phyloP scores from a whole-genome alignment of 1,139 yeast species.

The Suhomyces bokatorum region DNA sequence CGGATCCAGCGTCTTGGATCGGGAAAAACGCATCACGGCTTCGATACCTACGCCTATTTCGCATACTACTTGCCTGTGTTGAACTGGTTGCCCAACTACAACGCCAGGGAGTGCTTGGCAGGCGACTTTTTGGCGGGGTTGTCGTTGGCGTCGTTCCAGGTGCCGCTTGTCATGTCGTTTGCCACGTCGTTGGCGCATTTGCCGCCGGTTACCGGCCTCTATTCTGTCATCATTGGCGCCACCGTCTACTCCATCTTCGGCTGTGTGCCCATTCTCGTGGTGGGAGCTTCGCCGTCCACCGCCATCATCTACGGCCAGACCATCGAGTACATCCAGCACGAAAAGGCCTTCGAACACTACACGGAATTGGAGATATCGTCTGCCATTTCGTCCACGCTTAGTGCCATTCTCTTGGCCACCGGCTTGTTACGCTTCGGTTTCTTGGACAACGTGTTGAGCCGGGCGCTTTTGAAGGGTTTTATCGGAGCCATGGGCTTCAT shows the following conservation, averaged over 20 bases:
- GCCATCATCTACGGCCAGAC: constrained; percentile 35
- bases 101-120: constrained; percentile 15
- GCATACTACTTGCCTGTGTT: constrained; percentile 37
- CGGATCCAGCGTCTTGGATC: constrained; percentile 11
- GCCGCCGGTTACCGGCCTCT: constrained; percentile 34
- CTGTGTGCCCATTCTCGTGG: constrained; percentile 35
- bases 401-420: constrained; percentile 29
- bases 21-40: constrained; percentile 9
- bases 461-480: constrained; percentile 36
- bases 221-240: constrained; percentile 32
- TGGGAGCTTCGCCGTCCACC: constrained; percentile 37
- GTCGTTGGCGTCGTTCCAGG: constrained; percentile 36
- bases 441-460: constrained; percentile 32
- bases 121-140: constrained; percentile 38
- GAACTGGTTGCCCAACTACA: constrained; percentile 33
- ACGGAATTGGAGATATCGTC: constrained; percentile 28
- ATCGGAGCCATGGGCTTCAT: constrained; percentile 39
- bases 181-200: constrained; percentile 35
- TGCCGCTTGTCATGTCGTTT: constrained; percentile 38
- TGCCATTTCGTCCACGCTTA: constrained; percentile 26
- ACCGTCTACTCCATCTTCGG: constrained; percentile 32
- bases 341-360: constrained; percentile 15
- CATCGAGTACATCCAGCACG: constrained; percentile 24
- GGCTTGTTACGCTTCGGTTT: constrained; percentile 35
- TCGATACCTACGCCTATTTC: constrained; percentile 29